A percentile compares a stretch with the other conserved stretches of the same genome.
Conservation (phyloP, 2,329 filamentous ascomycete species). For the Arthrobotrys sphaeroides region DNA sequence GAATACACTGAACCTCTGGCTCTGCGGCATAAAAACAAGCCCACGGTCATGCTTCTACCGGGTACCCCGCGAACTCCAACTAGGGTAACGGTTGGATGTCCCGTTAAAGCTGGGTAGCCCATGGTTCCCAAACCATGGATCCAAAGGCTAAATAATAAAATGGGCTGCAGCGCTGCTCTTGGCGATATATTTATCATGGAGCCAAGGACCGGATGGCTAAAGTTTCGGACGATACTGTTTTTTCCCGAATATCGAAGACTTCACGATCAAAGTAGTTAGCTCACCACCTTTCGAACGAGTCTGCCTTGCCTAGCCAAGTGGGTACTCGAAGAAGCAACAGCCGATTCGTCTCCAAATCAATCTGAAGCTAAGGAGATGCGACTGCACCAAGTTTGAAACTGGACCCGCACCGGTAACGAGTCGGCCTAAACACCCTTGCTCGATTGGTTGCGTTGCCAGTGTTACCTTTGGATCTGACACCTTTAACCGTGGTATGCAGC, state of each 20-base stretch:
- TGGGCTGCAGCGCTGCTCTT: too few species aligned
- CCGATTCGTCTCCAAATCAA: background rate
- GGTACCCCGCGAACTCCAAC: background rate
- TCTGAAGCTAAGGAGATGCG: background rate
- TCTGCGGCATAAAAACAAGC: background rate
- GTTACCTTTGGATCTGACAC: too few species aligned
- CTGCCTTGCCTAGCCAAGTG: constrained; percentile 4
- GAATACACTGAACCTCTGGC: background rate
- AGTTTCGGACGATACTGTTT: background rate
- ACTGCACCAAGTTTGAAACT: too few species aligned
- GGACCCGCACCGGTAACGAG: too few species aligned
- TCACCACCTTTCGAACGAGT: background rate
- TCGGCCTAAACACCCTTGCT: too few species aligned
- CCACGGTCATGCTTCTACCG: background rate
- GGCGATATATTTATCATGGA: background rate
- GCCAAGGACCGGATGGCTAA: constrained; percentile 13
- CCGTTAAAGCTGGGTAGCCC: background rate
- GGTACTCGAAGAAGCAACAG: background rate
- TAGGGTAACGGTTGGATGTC: background rate
- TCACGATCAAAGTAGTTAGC: too few species aligned
- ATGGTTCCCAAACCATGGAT: constrained; percentile 3
- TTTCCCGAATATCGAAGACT: background rate
- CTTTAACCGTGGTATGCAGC: too few species aligned
- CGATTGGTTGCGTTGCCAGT: too few species aligned
- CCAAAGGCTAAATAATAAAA: constrained; percentile 15